Evolutionary conservation across 1,139 yeast genomes (phyloP).

Genomic region (Kurtzmaniella quercitrusa): DNA sequence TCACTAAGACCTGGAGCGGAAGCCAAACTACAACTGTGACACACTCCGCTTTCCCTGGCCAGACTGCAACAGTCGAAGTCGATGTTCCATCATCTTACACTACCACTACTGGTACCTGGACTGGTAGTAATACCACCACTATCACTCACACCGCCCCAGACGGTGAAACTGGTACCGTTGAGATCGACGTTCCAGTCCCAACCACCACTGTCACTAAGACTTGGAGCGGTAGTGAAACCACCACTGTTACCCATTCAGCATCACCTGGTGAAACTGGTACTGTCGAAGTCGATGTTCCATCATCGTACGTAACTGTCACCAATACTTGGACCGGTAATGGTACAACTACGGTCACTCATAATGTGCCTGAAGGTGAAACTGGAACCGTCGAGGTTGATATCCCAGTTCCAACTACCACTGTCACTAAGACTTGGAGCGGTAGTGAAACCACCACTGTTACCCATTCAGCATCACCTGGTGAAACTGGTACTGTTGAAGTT

Average conservation of each 20-base stretch:
- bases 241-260: slow-evolving; percentile 3
- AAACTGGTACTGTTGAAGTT: slow-evolving; percentile 4
- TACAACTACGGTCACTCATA: slow-evolving; percentile 8
- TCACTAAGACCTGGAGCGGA: slow-evolving; percentile 4
- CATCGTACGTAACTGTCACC: slow-evolving; percentile 12
- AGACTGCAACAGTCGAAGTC: slow-evolving; percentile 4
- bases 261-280: slow-evolving; percentile 3
- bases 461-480: background rate
- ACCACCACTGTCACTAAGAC: slow-evolving; percentile 2
- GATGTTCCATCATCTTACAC: slow-evolving; percentile 12
- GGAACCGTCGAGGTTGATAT: slow-evolving; percentile 10
- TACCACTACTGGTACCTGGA: slow-evolving; percentile 10
- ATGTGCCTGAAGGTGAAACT: slow-evolving; percentile 9
- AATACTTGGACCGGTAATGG: slow-evolving; percentile 10
- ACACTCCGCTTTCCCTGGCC: slow-evolving; percentile 1
- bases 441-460: slow-evolving; percentile 1
- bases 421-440: slow-evolving; percentile 4
- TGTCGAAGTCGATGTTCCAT: slow-evolving; percentile 9
- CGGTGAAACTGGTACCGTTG: slow-evolving; percentile 14
- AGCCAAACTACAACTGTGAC: slow-evolving; percentile 1
- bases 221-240: slow-evolving; percentile 3
- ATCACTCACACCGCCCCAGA: slow-evolving; percentile 5
- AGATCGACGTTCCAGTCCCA: slow-evolving; percentile 12
- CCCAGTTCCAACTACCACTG: slow-evolving; percentile 8
- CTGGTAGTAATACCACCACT: slow-evolving; percentile 8